Base-by-base conservation (phyloP, 306 rosid genomes). In the Cucumis sativus region DNA sequence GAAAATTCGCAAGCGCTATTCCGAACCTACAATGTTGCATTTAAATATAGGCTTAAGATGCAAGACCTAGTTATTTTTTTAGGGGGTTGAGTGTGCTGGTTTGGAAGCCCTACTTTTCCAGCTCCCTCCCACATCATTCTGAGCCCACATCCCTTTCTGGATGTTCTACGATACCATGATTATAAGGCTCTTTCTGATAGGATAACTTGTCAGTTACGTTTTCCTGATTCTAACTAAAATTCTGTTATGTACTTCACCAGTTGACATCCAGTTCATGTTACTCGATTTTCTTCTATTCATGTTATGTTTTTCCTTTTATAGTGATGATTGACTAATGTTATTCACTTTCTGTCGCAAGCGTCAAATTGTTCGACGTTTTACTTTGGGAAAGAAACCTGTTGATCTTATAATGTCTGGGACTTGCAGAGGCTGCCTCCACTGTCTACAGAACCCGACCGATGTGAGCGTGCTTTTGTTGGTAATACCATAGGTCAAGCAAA, bases 401-500 rank as follows among this genome's bases (percentile, higher is more conserved):
- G 41, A 72, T 25, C 60, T 72, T 10, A 45, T 49, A 43, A 6
- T 70, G 17, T 17, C 69, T 67, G 76, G 84, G 74, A 76, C 78
- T 82, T 85, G 85, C 89, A 92, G 98, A 90, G 98, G 84, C 83
- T 95, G 56, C 98, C 97, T 39, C 98, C 98, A 30, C 73, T 95
- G 85, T 95, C 98, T 67, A 95, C 90, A 20, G 98, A 95, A 10
- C 92, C 95, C 59, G 75, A 89, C 61, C 88, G 98, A 15, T 95
- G 98, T 10, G 97, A 92, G 87, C 91, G 91, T 37, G 98, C 97
- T 18, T 94, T 84, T 63, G 80, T 90, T 74, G 98, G 98, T 25
- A 95, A 95, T 85, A 94, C 97, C 4, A 94, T 94, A 77, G 97
- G 97, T 63, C 96, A 92, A 77, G 98, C 98, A 79, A 95, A 92